phyloP scores from a whole-genome alignment of 257 asterid species.

The Misopates orontium region DNA sequence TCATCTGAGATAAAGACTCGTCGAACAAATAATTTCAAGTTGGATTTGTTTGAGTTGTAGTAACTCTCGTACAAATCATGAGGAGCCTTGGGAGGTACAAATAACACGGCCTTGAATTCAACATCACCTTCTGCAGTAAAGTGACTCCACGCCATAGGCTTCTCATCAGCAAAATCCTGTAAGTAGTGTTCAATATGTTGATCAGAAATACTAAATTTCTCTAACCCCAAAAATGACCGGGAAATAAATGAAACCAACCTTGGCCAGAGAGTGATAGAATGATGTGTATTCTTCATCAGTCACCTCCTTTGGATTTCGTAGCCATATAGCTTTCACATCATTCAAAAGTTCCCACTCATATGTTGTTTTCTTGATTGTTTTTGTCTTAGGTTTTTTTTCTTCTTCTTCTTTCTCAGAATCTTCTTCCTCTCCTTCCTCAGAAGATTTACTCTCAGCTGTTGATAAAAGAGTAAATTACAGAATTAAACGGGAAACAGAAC shows the following conservation, averaged over 20 bases:
- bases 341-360: conserved; percentile 90
- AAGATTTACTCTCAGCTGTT: conserved; percentile 68
- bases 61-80: conserved; percentile 89
- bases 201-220: conserved; percentile 7
- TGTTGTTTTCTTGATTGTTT: conserved; percentile 67
- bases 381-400: conserved; percentile 75
- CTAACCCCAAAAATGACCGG: background rate
- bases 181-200: conserved; percentile 9
- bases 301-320: conserved; percentile 85
- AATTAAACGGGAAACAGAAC: conserved; percentile 12
- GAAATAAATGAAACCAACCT: conserved; percentile 37
- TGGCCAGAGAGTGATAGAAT: conserved; percentile 80
- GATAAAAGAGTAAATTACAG: conserved; percentile 24
- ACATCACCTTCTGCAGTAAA: conserved; percentile 96
- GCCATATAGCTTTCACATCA: conserved; percentile 90
- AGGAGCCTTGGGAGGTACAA: conserved; percentile 95
- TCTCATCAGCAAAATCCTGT: conserved; percentile 85
- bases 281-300: conserved; percentile 79
- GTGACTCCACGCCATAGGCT: conserved; percentile 90
- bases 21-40: conserved; percentile 78
- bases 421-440: conserved; percentile 70
- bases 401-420: conserved; percentile 68
- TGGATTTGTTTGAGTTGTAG: conserved; percentile 78
- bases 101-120: conserved; percentile 86
- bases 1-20: conserved; percentile 93